Conservation (phyloP, 768 basidiomycete species). For the Artomyces pyxidatus region DNA sequence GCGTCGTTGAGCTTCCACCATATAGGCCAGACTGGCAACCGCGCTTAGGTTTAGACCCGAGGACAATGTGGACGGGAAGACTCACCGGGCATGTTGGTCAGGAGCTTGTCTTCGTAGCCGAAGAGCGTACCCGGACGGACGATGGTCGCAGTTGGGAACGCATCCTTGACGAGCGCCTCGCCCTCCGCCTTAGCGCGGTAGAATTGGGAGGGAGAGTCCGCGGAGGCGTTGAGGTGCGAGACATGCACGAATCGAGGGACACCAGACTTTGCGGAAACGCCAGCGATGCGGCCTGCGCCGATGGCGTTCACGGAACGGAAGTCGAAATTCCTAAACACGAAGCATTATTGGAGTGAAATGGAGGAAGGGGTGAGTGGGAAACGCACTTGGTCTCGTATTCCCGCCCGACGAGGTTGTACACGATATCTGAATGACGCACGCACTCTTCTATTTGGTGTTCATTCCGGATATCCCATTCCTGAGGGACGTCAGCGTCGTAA, state of each 20-base stretch:
- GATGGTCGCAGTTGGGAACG: slow-evolving; percentile 82
- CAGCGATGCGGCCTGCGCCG: slow-evolving; percentile 82
- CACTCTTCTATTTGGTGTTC: slow-evolving; percentile 91
- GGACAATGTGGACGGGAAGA: slow-evolving; percentile 19
- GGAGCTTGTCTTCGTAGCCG: slow-evolving; percentile 91
- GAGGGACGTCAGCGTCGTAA: neutral
- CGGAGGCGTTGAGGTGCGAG: slow-evolving; percentile 88
- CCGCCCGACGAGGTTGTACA: slow-evolving; percentile 92
- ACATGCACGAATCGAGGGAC: slow-evolving; percentile 87
- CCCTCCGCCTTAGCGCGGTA: slow-evolving; percentile 89
- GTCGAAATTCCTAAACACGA: slow-evolving; percentile 70
- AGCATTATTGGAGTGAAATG: neutral
- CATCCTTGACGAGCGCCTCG: slow-evolving; percentile 77
- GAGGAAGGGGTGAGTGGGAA: neutral
- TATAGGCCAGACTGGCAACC: slow-evolving; percentile 68
- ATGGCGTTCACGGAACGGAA: slow-evolving; percentile 73
- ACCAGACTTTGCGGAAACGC: slow-evolving; percentile 64
- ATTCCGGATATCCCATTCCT: slow-evolving; percentile 96
- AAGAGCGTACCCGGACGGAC: slow-evolving; percentile 80
- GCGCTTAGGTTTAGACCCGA: slow-evolving; percentile 3
- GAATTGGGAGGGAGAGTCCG: slow-evolving; percentile 69
- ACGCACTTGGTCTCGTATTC: slow-evolving; percentile 93
- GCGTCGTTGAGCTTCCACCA: slow-evolving; percentile 90
- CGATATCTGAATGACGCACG: slow-evolving; percentile 88
- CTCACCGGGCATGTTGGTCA: slow-evolving; percentile 89